These are phyloP conservation scores for Zychaea mexicana DNA, from an alignment of 371 early-diverging fungal genomes.

Conservation along the genomic window DNA sequence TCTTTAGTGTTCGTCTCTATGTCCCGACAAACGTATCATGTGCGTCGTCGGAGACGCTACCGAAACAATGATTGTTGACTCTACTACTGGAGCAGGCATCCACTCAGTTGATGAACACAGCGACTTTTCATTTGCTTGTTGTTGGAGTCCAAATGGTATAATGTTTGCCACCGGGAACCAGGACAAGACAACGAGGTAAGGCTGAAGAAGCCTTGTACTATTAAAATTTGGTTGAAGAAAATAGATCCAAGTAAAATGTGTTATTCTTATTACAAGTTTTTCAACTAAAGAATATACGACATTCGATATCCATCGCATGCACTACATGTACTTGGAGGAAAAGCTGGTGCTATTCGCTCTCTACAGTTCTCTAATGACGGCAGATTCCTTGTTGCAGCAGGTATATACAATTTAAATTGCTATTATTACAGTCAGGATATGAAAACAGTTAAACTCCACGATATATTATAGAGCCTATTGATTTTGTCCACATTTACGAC, in stretches of 20 bases:
- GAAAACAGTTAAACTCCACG: too few species aligned
- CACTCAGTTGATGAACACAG: conserved; percentile 32
- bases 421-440: too few species aligned
- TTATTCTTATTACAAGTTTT: too few species aligned
- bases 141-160: conserved; percentile 77
- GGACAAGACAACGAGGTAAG: conserved; percentile 57
- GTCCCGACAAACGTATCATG: conserved; percentile 65
- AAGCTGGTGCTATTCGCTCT: conserved; percentile 78
- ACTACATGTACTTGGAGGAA: conserved; percentile 60
- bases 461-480: conserved; percentile 59
- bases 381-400: conserved; percentile 68
- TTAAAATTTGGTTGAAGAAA: too few species aligned
- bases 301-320: conserved; percentile 62
- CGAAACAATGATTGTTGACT: conserved; percentile 59
- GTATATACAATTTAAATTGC: conserved; percentile 22
- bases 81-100: conserved; percentile 56
- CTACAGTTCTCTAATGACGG: conserved; percentile 77
- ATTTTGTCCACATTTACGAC: conserved; percentile 81
- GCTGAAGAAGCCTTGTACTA: conserved; percentile 6
- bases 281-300: conserved; percentile 70
- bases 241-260: conserved; percentile 25
- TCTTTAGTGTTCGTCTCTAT: conserved; percentile 72
- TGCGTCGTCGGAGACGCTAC: conserved; percentile 78
- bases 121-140: conserved; percentile 84
- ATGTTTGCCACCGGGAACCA: conserved; percentile 86